A percentile compares a stretch with the other conserved stretches of the same genome.
Conservation (phyloP, 139 green algal genomes). For the Chlamydomonas sp. region DNA sequence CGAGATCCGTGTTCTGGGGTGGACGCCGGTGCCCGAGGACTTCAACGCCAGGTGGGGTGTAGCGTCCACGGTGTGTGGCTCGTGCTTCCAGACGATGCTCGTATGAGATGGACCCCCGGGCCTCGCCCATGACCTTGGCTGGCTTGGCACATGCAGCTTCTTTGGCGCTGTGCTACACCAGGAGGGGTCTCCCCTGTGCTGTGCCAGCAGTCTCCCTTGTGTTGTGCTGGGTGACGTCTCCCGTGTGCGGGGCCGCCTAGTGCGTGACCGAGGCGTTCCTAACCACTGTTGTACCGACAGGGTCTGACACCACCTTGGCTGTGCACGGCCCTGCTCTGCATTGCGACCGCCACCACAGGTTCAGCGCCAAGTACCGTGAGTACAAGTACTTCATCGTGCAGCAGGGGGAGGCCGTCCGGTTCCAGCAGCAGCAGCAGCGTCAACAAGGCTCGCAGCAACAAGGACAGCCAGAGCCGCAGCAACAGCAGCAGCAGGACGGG, state of each 20-base stretch:
- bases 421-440: neutral
- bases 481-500: neutral
- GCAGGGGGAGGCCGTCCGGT: neutral
- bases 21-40: slow-evolving; percentile 66
- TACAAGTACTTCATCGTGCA: slow-evolving; percentile 95
- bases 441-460: neutral
- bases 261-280: neutral
- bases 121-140: too few relatives aligned
- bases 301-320: too few relatives aligned
- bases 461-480: neutral
- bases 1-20: slow-evolving; percentile 88
- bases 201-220: too few relatives aligned
- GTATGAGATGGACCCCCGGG: too few relatives aligned
- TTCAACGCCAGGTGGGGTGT: slow-evolving; percentile 83
- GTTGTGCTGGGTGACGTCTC: too few relatives aligned
- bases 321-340: too few relatives aligned
- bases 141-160: too few relatives aligned
- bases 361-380: slow-evolving; percentile 71
- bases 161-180: too few relatives aligned
- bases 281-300: too few relatives aligned
- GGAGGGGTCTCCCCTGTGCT: too few relatives aligned
- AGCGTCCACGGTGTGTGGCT: neutral
- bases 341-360: slow-evolving; percentile 58
- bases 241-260: neutral
- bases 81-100: neutral